These are phyloP conservation scores for Aureobasidium sp. DNA, from an alignment of 2,329 filamentous ascomycete genomes.

Conservation along the genomic window DNA sequence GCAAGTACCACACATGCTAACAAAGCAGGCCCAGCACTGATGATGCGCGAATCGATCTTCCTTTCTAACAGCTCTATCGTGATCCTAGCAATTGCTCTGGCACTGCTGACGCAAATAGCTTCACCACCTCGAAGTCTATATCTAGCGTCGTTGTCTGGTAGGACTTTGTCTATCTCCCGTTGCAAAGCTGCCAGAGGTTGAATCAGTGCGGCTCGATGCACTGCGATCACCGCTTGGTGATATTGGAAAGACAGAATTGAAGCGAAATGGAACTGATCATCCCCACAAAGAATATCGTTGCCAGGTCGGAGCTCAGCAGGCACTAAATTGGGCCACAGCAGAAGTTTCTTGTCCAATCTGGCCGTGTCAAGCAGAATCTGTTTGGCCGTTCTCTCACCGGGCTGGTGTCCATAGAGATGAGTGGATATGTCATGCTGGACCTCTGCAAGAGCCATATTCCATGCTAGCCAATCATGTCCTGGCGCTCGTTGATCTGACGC, in stretches of 20 bases:
- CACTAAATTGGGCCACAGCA: conserved; percentile 2
- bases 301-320: conserved; percentile 8
- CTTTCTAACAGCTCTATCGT: conserved; percentile 3
- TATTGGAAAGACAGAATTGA: conserved; percentile 8
- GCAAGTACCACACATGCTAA: conserved; percentile 9
- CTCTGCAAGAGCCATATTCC: conserved; percentile 13
- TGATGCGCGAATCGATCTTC: background rate
- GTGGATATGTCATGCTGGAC: conserved; percentile 11
- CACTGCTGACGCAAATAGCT: conserved; percentile 11
- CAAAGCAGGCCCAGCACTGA: background rate
- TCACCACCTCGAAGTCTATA: conserved; percentile 5
- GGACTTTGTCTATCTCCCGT: conserved; percentile 2
- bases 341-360: conserved; percentile 6
- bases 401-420: conserved; percentile 14
- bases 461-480: background rate
- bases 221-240: conserved; percentile 12
- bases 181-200: conserved; percentile 2
- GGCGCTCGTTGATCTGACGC: background rate
- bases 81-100: conserved; percentile 1
- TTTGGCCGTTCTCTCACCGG: conserved; percentile 5
- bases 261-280: conserved; percentile 8
- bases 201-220: conserved; percentile 5
- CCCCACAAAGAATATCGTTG: conserved; percentile 1
- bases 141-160: conserved; percentile 2
- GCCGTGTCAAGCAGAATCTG: conserved; percentile 8